phyloP scores from a whole-genome alignment of 176 grass and related monocot genomes.

The Triticum timopheevii region DNA sequence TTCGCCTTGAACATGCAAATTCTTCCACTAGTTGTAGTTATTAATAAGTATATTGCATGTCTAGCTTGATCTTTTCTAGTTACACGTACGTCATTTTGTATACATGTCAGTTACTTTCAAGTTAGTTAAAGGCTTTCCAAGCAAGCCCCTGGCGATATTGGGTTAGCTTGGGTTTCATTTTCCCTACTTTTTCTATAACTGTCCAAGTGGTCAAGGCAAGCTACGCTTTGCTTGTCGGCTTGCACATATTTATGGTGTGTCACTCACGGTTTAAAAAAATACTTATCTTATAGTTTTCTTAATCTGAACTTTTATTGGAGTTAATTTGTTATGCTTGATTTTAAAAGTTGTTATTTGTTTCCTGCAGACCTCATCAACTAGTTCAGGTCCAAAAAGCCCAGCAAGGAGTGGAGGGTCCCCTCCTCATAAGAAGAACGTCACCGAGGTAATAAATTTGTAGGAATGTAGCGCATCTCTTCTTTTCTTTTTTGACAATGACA shows the following conservation, averaged over 20 bases:
- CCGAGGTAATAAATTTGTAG: constrained; percentile 34
- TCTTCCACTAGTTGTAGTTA: not conserved
- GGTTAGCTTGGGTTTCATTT: constrained; percentile 26
- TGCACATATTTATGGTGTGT: not conserved
- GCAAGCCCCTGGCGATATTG: not conserved
- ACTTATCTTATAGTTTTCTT: not conserved
- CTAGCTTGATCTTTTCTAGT: not conserved
- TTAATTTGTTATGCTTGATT: not conserved
- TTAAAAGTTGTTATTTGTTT: not conserved
- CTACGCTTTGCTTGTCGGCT: not conserved
- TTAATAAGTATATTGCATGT: not conserved
- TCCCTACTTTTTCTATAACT: not conserved
- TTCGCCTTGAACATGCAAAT: not conserved
- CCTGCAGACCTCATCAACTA: constrained; percentile 22
- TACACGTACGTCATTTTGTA: constrained; percentile 9
- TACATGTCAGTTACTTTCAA: constrained; percentile 32
- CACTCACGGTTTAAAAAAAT: not conserved
- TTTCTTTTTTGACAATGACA: not conserved
- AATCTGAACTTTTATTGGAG: not conserved
- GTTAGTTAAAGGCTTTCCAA: constrained; percentile 44
- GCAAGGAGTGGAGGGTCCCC: constrained; percentile 41
- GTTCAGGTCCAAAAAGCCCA: constrained; percentile 39
- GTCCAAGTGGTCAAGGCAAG: constrained; percentile 4
- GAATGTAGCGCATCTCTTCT: not conserved
- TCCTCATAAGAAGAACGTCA: constrained; percentile 33